Conservation (phyloP, 805 yeast species). For the Candida krabiensis region DNA sequence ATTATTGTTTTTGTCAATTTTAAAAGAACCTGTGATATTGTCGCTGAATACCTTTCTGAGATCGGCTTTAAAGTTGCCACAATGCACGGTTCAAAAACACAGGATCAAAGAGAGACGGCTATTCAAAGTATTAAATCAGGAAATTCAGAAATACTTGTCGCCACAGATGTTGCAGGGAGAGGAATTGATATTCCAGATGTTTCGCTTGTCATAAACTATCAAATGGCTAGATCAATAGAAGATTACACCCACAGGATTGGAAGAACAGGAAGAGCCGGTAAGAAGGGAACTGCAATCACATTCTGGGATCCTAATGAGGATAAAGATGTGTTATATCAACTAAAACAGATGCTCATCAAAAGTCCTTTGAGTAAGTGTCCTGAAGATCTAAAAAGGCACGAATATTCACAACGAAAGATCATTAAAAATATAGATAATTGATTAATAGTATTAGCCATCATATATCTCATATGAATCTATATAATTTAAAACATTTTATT, state of each 20-base stretch:
- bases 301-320: constrained; percentile 60
- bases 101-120: constrained; percentile 81
- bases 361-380: constrained; percentile 40
- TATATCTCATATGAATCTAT: no score
- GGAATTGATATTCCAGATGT: constrained; percentile 93
- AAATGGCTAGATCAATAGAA: constrained; percentile 75
- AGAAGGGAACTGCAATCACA: constrained; percentile 71
- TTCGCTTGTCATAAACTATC: constrained; percentile 81
- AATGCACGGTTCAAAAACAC: constrained; percentile 86
- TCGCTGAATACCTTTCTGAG: constrained; percentile 51
- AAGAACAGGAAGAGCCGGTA: constrained; percentile 95
- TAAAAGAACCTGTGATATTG: constrained; percentile 67
- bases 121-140: constrained; percentile 58
- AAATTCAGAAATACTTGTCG: constrained; percentile 64
- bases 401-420: constrained; percentile 18
- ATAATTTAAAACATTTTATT: no score
- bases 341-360: constrained; percentile 48
- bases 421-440: constrained; percentile 16
- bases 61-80: constrained; percentile 53
- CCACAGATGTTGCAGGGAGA: constrained; percentile 95
- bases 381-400: constrained; percentile 35
- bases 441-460: no score
- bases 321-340: constrained; percentile 47
- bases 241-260: constrained; percentile 93
- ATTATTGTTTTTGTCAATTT: constrained; percentile 81